Evolutionary conservation across 2,329 filamentous ascomycete genomes (phyloP), one percentile per base, ranked within the genome.

Genomic region (Colletotrichum euphorbiae): DNA sequence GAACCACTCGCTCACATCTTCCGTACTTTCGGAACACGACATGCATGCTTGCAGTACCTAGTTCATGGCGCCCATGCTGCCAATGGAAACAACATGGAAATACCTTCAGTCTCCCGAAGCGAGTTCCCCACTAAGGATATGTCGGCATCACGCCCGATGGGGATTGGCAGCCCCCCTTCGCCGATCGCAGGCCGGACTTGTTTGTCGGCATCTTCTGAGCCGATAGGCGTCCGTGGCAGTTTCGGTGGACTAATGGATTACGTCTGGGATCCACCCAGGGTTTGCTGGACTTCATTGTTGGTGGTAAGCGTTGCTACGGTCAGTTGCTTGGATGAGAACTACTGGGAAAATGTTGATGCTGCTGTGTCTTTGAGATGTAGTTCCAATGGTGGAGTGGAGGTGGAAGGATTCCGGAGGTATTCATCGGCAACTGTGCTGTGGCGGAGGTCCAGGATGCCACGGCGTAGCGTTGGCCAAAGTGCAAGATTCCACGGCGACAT

Each of bases 161-260:
- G 46, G 65, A 68, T 58, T 65, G 46, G 64, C 31, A 33, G 45
- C n/a, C 38, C 48, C 36, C 36, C 36, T 24, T 55, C 28, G 54
- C 65, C 61, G 61, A 68, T 65, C 61, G 33, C 40, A 46, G 19
- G 21, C 19, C 46, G 21, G 33, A 28, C 13, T 57, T 51, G 54
- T 65, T 56, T 61, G 60, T 71, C 69, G 69, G 69, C 62, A 70
- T 28, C 4, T 67, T 67, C 64, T 67, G 62, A 55, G 67, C 69
- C 69, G 69, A 71, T 61, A 42, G 45, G 60, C 46, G 28, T 42
- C 52, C 38, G 45, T 46, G 17, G 13, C 3, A 24, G n/a, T 24
- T 40, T 54, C 11, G 21, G 33, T 31, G 33, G 31, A 21, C 28
- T 19, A 15, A 21, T n/a, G n/a, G 19, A 38, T 38, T 28, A 19